Base-by-base conservation (phyloP, 2,329 filamentous ascomycete genomes). In the Botrytis tulipae region DNA sequence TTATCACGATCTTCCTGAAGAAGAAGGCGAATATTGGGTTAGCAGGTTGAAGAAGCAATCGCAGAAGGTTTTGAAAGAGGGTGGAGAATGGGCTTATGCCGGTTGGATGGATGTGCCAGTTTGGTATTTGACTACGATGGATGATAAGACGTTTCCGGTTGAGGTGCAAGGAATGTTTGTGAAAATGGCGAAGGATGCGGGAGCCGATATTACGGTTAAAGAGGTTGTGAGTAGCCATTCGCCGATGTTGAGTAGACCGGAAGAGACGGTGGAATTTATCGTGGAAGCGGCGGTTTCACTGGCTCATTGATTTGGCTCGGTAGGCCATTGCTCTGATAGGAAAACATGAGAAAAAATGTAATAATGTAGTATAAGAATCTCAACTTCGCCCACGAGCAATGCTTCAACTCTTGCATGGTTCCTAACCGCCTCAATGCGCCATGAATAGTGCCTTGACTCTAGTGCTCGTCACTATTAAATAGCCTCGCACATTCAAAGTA, bases 1-100 rank as follows among this genome's bases (percentile, higher is more conserved):
- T 75, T 86, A 86, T 74, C 84, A 85, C 73, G 84, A 86, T 76
- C 73, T 86, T 0, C 78, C 83, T 0, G 76, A 73, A 0, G 81
- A 82, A 32, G 84, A 85, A 70, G 82, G 79, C 0, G 76, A 82
- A 9, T 81, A 81, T 67, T 84, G 83, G 82, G 81, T 83, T 3
- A 77, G 78, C 0, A 80, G 83, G 57, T 81, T 85, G 6, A 79
- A 73, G 12, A 78, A 78, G 0, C 84, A 85, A 60, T 81, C 81
- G n/a, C 73, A 83, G 35, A 84, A 82, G 73, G 73, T 83, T 7
- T 75, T 86, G 54, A 82, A 80, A 46, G 83, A 85, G 70, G 84
- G 83, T 22, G 81, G 80, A 0, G 83, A 79, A 46, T 37, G 75
- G 72, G 42, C 73, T 22, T 80, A 80, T 76, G 59, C 78, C 0